Base-by-base conservation (phyloP, 1,284 basidiomycete genomes). In the Exsudoporus floridanus region DNA sequence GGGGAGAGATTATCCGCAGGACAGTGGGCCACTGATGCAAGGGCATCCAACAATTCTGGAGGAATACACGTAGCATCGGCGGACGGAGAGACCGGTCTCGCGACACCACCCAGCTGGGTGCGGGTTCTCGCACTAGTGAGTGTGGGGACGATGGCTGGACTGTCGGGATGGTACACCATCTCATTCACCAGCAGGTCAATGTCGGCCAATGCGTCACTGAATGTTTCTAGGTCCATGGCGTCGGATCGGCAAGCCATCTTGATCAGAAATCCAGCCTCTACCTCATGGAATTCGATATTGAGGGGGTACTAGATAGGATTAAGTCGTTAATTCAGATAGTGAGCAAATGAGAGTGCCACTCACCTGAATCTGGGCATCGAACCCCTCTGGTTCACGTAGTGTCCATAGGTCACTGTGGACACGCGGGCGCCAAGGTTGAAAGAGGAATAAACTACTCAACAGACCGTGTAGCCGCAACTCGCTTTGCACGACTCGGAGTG, bases 401-500 rank as follows among this genome's bases (percentile, higher is more conserved):
- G 57, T 57, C 77, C 77, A 79, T 7, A 75, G 50, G 19, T 57
- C 30, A 37, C 45, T 57, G 6, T 30, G 50, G 38, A 49, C 34
- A 19, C 19, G 19, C 13, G 54, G 48, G 4, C 56, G 45, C 1
- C 54, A 56, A 23, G 75, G 72, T 56, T 80, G 77, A 60, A 77
- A 80, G 6, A 80, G 61, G 59, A 80, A 79, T 34, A 80, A 63
- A 46, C 73, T 74, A 50, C 77, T 76, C 68, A 75, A 77, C 8
- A 80, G 57, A 13, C 55, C 61, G 16, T 67, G 58, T 7, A 73
- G 36, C 2, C 63, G 65, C 21, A 78, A 54, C 35, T 65, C 61
- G 27, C 61, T 69, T 46, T 80, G 79, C 19, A 80, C 71, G 1
- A 66, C 62, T 41, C 78, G 72, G 48, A 78, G 66, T 14, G 78